Evolutionary conservation across 352 stramenopile genomes (phyloP), one percentile per base, ranked within the genome.

Genomic region (Globisporangium iwayamae): DNA sequence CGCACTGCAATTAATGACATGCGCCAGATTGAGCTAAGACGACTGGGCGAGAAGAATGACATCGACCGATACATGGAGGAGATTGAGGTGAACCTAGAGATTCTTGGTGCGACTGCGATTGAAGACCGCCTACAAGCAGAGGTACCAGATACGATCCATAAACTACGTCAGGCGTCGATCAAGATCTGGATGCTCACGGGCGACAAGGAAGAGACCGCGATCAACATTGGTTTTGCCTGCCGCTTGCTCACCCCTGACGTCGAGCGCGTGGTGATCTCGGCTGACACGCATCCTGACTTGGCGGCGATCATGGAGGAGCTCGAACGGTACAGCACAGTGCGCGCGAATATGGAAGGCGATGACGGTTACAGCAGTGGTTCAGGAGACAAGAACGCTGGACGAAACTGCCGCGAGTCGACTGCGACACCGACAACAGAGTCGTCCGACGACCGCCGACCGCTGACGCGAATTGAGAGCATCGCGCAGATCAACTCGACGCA

Each of bases 151-250:
- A 94, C 91, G 9, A 98, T 98, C 65, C 83, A 87, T 63, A 90
- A 94, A 58, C 71, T 98, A n/a, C 83, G 88, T 0, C 76, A 94
- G 51, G 95, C 94, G 7, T 91, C 92, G 10, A 97, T 98, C 59
- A 97, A 97, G 73, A 87, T 98, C 41, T 98, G 93, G 91, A 96
- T 98, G 77, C 84, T 98, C 22, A 98, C 94, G 4, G 94, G 94
- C 7, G 94, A 98, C 70, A 98, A 98, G 71, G 76, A 96, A 65
- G 94, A 98, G 69, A 98, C 94, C 4, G 94, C 94, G 13, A 98
- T 98, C 67, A 98, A 98, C 70, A 98, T 98, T 70, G 95, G 87
- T n/a, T 98, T 97, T 71, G 89, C 91, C 7, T 97, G 89, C 58
- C 85, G 91, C 13, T 55, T 98, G 18, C 61, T 98, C 20, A 96